Conservation (phyloP, 2,329 filamentous ascomycete genomes). For the Xylariales sp. region DNA sequence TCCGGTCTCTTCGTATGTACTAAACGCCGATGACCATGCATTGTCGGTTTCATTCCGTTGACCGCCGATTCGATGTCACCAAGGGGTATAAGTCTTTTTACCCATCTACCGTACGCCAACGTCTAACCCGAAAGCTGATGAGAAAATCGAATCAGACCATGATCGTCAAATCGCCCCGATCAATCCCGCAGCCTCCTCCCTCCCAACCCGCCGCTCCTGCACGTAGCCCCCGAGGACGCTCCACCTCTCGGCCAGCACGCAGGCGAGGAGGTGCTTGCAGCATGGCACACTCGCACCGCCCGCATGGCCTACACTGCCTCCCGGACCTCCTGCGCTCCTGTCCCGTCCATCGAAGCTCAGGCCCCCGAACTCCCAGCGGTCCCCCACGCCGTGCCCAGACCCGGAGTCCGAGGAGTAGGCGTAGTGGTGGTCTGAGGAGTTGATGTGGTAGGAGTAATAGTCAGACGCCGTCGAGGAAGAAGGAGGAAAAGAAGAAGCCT, state of each 20-base stretch:
- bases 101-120: no score
- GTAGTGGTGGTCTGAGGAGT: background rate
- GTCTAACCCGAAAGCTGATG: background rate
- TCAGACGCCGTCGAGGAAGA: slow-evolving; percentile 3
- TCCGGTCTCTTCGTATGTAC: no score
- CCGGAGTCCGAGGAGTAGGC: background rate
- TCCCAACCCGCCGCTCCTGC: slow-evolving; percentile 47
- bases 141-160: background rate
- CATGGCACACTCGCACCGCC: slow-evolving; percentile 40
- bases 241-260: slow-evolving; percentile 68
- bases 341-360: slow-evolving; percentile 29
- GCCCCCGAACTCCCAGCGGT: slow-evolving; percentile 27
- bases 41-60: no score
- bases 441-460: slow-evolving; percentile 10
- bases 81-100: no score
- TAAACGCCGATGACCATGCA: no score
- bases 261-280: slow-evolving; percentile 90
- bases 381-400: background rate
- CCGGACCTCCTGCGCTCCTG: no score
- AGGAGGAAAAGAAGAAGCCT: background rate
- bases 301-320: background rate
- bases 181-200: slow-evolving; percentile 71
- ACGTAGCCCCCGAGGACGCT: slow-evolving; percentile 52
- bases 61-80: no score
- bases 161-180: slow-evolving; percentile 23